Conservation (phyloP, 2,329 filamentous ascomycete genomes). For the Myriosclerotinia curreyana region DNA sequence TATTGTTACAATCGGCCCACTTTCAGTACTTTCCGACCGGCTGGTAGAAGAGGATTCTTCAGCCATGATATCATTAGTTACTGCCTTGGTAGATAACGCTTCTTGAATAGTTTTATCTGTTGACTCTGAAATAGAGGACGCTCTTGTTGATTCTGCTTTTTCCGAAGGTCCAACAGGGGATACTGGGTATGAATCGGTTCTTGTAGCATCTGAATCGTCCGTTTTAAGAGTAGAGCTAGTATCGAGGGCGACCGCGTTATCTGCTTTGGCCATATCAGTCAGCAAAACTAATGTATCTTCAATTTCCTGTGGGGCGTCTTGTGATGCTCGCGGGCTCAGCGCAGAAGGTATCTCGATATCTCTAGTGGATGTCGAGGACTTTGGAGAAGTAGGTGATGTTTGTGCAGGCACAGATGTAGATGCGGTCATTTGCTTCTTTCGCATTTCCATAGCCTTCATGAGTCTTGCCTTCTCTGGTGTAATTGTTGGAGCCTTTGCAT, state of each 20-base stretch:
- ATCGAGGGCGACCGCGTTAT: conserved; percentile 55
- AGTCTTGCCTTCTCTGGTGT: conserved; percentile 87
- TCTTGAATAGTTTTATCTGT: conserved; percentile 57
- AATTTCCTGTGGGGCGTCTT: conserved; percentile 28
- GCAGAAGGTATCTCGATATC: conserved; percentile 21
- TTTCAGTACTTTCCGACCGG: background rate
- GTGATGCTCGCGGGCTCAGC: conserved; percentile 10
- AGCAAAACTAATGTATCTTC: conserved; percentile 33
- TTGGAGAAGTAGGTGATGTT: conserved; percentile 16
- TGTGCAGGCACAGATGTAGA: conserved; percentile 19
- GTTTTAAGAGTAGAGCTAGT: conserved; percentile 41
- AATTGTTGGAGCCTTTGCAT: conserved; percentile 50
- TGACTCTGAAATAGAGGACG: conserved; percentile 61
- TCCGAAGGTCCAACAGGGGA: conserved; percentile 57
- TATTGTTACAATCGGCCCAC: background rate
- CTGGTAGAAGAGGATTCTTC: background rate
- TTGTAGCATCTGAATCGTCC: conserved; percentile 41
- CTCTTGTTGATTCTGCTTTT: conserved; percentile 57
- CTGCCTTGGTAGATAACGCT: conserved; percentile 21
- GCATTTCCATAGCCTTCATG: conserved; percentile 89
- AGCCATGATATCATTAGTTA: conserved; percentile 14
- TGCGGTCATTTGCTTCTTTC: conserved; percentile 70
- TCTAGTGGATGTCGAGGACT: conserved; percentile 17
- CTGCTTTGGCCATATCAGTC: conserved; percentile 40
- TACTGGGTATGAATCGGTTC: conserved; percentile 55